Evolutionary conservation across 1,139 yeast genomes (phyloP), one percentile per base, ranked within the genome.

Genomic region (Debaryomyces nepalensis): DNA sequence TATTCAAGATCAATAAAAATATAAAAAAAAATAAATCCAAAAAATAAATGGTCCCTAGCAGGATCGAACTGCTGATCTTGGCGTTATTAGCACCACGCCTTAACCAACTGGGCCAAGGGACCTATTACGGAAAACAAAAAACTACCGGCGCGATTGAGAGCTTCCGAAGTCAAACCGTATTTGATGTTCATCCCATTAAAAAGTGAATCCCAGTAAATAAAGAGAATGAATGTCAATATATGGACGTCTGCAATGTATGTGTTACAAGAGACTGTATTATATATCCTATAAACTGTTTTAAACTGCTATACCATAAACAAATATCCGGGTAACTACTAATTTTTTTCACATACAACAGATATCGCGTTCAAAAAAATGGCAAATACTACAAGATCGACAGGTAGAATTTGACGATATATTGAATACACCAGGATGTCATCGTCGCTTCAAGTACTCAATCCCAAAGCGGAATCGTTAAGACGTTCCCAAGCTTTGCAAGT

Each of bases 401-500:
- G 19, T 10, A 21, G 26, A 12, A 26, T 36, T 35, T 34, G 16
- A 35, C 12, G 22, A 32, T 15, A 37, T 12, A 30, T 26, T 37
- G 37, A 12, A 29, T 38, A 30, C 20, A 10, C 15, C 23, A 33
- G 14, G 33, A 71, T 71, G 77, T 69, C 74, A 27, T 76, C 84
- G 43, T 82, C 95, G 30, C 81, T 93, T 54, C 99, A 93, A 72
- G 77, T 93, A 55, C 77, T 93, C 54, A 93, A 93, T 64, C 99
- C 99, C 15, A 91, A 91, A 67, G 99, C 99, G 4, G 99, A 93
- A 73, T 87, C 96, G 24, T 70, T 93, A 54, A 83, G 98, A 68
- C 82, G 99, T 58, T 81, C 87, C 47, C 98, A 95, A 66, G 99
- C 99, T 14, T 76, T 93, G 51, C 91, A 90, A 61, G 99, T 93